Base-by-base conservation (phyloP, 495 filamentous ascomycete species). In the Jackrogersella multiformis region DNA sequence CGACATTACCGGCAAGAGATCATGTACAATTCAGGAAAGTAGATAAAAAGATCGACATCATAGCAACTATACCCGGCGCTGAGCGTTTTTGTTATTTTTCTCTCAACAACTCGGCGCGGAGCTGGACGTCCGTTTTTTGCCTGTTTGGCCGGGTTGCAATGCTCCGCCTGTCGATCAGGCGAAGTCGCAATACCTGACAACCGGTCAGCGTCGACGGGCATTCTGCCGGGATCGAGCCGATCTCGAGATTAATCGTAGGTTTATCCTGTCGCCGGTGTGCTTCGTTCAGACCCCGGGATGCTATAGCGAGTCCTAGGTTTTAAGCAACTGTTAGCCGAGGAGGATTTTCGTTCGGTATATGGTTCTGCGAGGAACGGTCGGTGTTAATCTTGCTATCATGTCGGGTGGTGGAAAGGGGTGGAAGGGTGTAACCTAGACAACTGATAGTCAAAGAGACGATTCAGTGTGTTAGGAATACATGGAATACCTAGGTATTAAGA, bases 141-240 rank as follows among this genome's bases (percentile, higher is more conserved):
- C 49, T 53, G 49, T 53, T 53, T 53, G 32, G 49, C 49, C 49
- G 32, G 30, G 49, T 53, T 53, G 49, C 49, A 53, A 16, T 36
- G 49, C 16, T 53, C 30, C 36, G 5, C 49, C 49, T 53, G 49
- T 53, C 49, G 49, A 53, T 53, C 49, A 49, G 45, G 45, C 45
- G 45, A 49, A 49, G 18, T 49, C 26, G 45, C 45, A 49, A 5
- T 16, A 7, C 24, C 21, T 13, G 45, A 4, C 16, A 13, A 34
- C 26, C 45, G 45, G 45, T 8, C 23, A 30, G 45, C 45, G 6
- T 49, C 24, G 45, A 32, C 23, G 24, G 45, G 45, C 45, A 49
- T 49, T 49, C 45, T 49, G 45, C 45, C 45, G 45, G 45, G 5
- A 49, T 30, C 45, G 45, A 13, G 26, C 45, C 45, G 45, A 49